A percentile compares a stretch with the other conserved stretches of the same genome.
Evolutionary conservation across 176 grass and related monocot genomes (phyloP).

Genomic region (Cymbopogon citratus): DNA sequence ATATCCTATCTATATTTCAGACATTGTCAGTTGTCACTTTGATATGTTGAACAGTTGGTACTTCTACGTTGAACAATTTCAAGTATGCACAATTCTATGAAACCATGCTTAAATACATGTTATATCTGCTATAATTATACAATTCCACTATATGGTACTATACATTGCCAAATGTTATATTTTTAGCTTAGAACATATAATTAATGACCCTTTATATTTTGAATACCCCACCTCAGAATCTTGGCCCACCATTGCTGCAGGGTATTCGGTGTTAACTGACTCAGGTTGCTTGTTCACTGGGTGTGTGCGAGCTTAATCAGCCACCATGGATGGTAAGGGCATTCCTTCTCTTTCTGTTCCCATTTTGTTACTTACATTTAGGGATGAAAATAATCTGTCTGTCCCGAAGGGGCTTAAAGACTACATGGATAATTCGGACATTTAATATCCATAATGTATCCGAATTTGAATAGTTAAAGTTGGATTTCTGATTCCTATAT

Average conservation of each 20-base stretch:
- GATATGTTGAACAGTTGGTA: not conserved
- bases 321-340: slow-evolving; percentile 40
- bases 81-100: not conserved
- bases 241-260: not conserved
- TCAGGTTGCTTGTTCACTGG: not conserved
- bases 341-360: not conserved
- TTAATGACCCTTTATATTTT: too few species aligned
- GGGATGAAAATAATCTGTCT: not conserved
- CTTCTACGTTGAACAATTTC: not conserved
- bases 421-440: not conserved
- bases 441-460: not conserved
- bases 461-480: not conserved
- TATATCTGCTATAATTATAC: not conserved
- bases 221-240: not conserved
- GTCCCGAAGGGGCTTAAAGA: not conserved
- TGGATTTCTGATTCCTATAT: not conserved
- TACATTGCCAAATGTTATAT: not conserved
- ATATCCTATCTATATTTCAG: not conserved
- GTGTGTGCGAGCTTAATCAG: not conserved
- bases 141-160: not conserved
- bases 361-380: not conserved
- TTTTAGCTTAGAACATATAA: too few species aligned
- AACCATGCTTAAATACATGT: not conserved
- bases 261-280: not conserved
- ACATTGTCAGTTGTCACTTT: not conserved